Percentiles rank a stretch among this genome's conserved stretches.
phyloP scores from a whole-genome alignment of 1,139 yeast genomes.

The Candida sojae region DNA sequence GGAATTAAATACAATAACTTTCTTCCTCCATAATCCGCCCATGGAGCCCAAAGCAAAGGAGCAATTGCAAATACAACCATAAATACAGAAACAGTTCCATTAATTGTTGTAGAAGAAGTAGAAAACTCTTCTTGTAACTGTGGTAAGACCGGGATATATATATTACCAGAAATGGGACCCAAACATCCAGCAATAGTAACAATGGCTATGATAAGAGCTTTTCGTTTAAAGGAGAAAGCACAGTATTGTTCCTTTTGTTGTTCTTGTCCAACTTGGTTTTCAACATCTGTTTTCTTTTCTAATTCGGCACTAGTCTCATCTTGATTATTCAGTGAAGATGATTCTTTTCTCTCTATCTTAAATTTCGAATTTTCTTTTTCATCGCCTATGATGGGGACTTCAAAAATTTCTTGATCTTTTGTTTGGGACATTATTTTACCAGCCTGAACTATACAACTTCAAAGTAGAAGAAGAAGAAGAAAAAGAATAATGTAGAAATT shows the following conservation, averaged over 20 bases:
- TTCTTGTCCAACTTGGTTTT: neutral
- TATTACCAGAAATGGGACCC: constrained; percentile 63
- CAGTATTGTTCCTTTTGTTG: constrained; percentile 4
- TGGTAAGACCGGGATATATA: constrained; percentile 59
- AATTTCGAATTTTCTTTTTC: neutral
- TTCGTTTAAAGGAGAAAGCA: constrained; percentile 10
- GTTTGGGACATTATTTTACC: neutral
- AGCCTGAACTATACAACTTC: neutral
- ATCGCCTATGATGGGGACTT: neutral
- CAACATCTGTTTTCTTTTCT: constrained; percentile 1
- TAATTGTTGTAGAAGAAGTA: constrained; percentile 46
- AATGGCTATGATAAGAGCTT: constrained; percentile 17
- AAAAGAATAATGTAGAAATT: neutral
- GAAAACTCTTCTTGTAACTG: constrained; percentile 41
- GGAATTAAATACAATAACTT: constrained; percentile 51
- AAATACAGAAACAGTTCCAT: constrained; percentile 62
- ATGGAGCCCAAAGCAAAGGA: constrained; percentile 57
- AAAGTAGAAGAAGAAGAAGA: neutral
- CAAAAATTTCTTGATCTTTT: neutral
- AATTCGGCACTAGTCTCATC: neutral
- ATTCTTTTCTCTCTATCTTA: neutral
- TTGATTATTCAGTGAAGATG: neutral
- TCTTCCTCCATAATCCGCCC: constrained; percentile 61
- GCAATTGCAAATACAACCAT: constrained; percentile 58
- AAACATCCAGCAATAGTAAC: constrained; percentile 54